Evolutionary conservation across 192 early-diverging fungal species (phyloP), one percentile per base, ranked within the genome.

Genomic region (Umbelopsis vinacea): DNA sequence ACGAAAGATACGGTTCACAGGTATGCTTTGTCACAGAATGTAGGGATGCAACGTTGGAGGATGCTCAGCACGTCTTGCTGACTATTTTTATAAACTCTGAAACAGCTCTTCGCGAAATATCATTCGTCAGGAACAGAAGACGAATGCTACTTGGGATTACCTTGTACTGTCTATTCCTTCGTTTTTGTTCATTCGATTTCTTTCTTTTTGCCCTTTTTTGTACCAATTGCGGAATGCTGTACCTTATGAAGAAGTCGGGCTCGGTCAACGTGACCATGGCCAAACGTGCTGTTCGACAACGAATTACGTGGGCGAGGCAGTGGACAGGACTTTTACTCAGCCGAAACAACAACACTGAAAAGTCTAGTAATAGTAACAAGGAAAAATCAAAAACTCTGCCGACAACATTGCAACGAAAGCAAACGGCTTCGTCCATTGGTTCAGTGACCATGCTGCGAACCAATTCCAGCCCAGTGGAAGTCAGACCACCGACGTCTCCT

Each of bases 221-320:
- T 9, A 78, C 76, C 67, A 81, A 84, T 66, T 84, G 83, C 63
- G 79, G 63, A 15, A 82, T 87, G 80, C 74, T 87, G 21, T 86
- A 80, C 60, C 60, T 85, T 38, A 83, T 85, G 81, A 85, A 85
- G 68, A 86, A 86, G 66, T 82, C 86, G 10, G 82, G 82, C 26
- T 74, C 72, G 48, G 76, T 87, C 69, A 86, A 87, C 55, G 84
- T 85, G 2, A 81, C 72, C 9, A 84, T 87, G 86, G 86, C 86
- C 26, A 87, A 87, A 74, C 75, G 84, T 45, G 84, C 81, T 14
- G 84, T 85, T 37, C 54, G 76, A 40, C 82, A 85, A 76, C 70
- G 84, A 47, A 80, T 85, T 23, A 80, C 78, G 3, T 85, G 84
- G 86, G 83, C 82, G 11, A 85, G 80, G 68, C 82, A 82, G 46